A percentile compares a stretch with the other conserved stretches of the same genome.
phyloP scores from a whole-genome alignment of 768 basidiomycete species.

The Candolleomyces efflorescens region DNA sequence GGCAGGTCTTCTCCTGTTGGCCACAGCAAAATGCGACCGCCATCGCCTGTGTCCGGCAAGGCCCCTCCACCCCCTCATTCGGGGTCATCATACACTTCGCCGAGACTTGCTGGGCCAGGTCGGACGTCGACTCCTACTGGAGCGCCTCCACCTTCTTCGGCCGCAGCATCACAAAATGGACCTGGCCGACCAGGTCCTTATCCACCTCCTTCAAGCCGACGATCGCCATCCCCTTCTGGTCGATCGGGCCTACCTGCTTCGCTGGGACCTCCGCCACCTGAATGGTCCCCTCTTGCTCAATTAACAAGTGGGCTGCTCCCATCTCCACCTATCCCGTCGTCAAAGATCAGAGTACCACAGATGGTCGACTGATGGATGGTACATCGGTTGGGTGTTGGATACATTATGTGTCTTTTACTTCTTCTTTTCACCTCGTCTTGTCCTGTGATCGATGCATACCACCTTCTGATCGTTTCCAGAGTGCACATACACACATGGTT shows the following conservation, averaged over 20 bases:
- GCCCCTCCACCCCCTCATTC: conserved; percentile 20
- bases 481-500: neutral
- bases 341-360: conserved; percentile 42
- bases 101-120: conserved; percentile 16
- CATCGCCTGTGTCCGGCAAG: conserved; percentile 23
- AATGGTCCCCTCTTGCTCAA: no score
- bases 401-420: neutral
- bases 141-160: neutral
- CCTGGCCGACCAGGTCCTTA: conserved; percentile 20
- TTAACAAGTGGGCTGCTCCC: no score
- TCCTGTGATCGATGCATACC: neutral
- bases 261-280: neutral
- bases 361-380: conserved; percentile 28
- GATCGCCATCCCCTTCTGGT: conserved; percentile 7
- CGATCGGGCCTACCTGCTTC: conserved; percentile 4
- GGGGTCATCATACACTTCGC: conserved; percentile 21
- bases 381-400: neutral
- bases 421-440: neutral
- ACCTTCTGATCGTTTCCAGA: neutral
- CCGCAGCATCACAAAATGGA: conserved; percentile 12
- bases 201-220: conserved; percentile 13
- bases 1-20: conserved; percentile 22
- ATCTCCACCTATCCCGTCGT: conserved; percentile 22
- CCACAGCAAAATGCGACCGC: conserved; percentile 29
- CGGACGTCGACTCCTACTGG: conserved; percentile 13